Evolutionary conservation across 2,329 filamentous ascomycete species (phyloP), one percentile per base, ranked within the genome.

Genomic region (Pyricularia sp.): DNA sequence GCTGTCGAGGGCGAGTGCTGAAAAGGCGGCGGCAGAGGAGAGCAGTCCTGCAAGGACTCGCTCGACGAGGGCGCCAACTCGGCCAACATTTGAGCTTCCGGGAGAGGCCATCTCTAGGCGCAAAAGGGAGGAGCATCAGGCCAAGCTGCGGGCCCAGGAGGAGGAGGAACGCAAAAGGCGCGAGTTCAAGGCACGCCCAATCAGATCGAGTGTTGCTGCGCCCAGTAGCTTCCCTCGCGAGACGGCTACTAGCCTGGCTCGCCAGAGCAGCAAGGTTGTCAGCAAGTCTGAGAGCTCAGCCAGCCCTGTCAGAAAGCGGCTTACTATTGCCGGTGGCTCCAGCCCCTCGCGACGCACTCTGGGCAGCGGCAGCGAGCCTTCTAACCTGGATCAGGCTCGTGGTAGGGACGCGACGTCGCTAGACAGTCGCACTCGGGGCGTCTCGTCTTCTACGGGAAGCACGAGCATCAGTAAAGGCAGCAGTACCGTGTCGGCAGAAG

Each of bases 121-220:
- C 31, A 86, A 88, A 78, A 80, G 83, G 71, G 82, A 89, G 77
- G 80, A 86, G 74, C 81, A 83, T 68, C 83, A 88, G 73, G 80
- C 85, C 69, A 84, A 82, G 71, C 77, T 89, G 63, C 83, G 79
- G 71, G 82, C 81, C 3, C 82, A 88, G 73, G 86, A 87, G 72
- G 86, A 89, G 72, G 87, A 88, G 72, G 85, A 87, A 70, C 83
- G 80, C 28, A 86, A 82, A 76, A 82, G 83, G 69, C 85, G 87
- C 69, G 86, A 89, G 73, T 90, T 90, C 80, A 90, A 88, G 75
- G 88, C 87, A 6, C 82, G 82, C 50, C 87, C 88, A 23, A 75
- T 86, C 55, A 83, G 83, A 61, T 77, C 80, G 68, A 83, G 79
- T 68, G 74, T 81, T 23, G 77, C 76, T 10, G 77, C 80, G 1